phyloP scores from a whole-genome alignment of 75 land plant genomes.

The Sequoiadendron giganteum region DNA sequence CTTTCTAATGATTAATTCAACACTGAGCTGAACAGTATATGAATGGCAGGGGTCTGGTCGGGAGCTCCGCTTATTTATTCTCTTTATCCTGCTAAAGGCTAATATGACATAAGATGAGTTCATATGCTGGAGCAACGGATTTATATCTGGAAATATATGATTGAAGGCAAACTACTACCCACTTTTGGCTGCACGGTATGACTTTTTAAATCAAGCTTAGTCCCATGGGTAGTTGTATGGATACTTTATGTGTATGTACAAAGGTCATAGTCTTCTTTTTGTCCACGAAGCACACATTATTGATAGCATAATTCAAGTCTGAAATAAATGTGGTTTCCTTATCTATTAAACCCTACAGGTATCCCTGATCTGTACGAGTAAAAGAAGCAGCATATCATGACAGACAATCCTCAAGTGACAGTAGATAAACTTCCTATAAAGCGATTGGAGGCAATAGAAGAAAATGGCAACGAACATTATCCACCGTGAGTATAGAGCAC shows the following conservation, averaged over 20 bases:
- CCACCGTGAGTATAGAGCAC: conserved; percentile 36
- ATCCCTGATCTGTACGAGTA: neutral
- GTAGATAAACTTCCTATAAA: conserved; percentile 90
- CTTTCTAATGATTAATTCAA: too few species aligned
- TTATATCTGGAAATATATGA: neutral
- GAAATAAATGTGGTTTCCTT: neutral
- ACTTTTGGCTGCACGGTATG: neutral
- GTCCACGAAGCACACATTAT: too few species aligned
- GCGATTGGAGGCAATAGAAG: conserved; percentile 75
- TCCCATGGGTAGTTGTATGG: neutral
- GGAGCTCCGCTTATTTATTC: neutral
- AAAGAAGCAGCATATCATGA: neutral
- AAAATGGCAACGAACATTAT: conserved; percentile 53
- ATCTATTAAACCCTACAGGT: neutral
- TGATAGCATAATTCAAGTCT: neutral
- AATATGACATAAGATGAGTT: neutral
- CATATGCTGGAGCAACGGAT: neutral
- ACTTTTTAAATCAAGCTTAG: neutral
- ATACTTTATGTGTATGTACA: too few species aligned
- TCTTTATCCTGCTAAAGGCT: neutral
- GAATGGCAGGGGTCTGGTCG: neutral
- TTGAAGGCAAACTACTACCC: neutral
- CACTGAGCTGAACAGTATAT: too few species aligned
- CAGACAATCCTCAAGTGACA: conserved; percentile 19
- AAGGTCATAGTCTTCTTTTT: too few species aligned